Evolutionary conservation across 306 rosid genomes (phyloP).

Genomic region (Vigna hirtella): DNA sequence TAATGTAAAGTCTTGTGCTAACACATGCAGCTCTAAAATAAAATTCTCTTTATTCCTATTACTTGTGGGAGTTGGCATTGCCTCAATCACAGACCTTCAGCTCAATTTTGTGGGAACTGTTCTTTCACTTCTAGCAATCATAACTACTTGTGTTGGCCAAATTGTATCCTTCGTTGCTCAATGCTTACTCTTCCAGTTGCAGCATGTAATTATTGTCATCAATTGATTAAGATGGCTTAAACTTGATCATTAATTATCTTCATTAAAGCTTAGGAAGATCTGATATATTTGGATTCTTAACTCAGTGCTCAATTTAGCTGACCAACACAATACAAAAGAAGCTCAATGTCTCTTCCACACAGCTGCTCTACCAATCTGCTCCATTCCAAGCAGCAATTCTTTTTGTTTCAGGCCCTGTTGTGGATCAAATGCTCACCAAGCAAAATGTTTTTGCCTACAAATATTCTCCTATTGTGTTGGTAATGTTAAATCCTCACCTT

Average conservation of each 20-base stretch:
- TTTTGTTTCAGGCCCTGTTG: constrained; percentile 87
- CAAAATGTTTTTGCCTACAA: constrained; percentile 82
- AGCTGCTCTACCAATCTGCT: constrained; percentile 89
- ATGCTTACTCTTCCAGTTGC: constrained; percentile 27
- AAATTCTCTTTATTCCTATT: constrained; percentile 78
- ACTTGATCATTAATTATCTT: not conserved
- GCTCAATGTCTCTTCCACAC: constrained; percentile 93
- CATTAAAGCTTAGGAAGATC: not conserved
- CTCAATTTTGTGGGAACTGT: constrained; percentile 84
- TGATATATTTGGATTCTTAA: constrained; percentile 56
- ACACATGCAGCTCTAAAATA: constrained; percentile 74
- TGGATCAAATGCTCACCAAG: constrained; percentile 85
- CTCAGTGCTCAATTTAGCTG: constrained; percentile 64
- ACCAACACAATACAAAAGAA: constrained; percentile 98
- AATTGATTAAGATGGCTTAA: constrained; percentile 18
- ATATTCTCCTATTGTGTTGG: constrained; percentile 85
- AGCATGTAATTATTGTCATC: constrained; percentile 26
- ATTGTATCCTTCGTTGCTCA: constrained; percentile 72
- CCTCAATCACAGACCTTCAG: constrained; percentile 96
- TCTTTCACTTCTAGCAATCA: constrained; percentile 88
- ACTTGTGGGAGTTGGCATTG: constrained; percentile 95
- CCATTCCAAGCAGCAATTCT: constrained; percentile 99
- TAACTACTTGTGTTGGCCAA: constrained; percentile 94
- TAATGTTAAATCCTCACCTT: constrained; percentile 41
- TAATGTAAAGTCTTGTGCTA: constrained; percentile 9